Conservation (phyloP, 176 grass and related monocot species). For the Panicum miliaceum region DNA sequence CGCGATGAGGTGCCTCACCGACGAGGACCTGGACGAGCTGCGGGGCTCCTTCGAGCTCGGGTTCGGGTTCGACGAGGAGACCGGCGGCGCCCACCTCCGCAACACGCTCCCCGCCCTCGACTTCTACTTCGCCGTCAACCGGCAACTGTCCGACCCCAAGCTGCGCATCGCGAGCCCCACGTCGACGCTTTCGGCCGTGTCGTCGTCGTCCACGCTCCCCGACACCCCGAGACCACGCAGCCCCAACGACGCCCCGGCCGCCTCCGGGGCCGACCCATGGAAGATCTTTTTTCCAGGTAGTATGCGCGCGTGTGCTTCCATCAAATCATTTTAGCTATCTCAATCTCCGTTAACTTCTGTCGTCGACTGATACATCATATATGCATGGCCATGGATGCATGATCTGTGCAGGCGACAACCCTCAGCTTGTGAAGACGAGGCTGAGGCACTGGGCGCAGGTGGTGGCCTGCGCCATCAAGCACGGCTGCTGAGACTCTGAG, state of each 20-base stretch:
- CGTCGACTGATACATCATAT: neutral
- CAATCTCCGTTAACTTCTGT: neutral
- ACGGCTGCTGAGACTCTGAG: neutral
- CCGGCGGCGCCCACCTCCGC: conserved; percentile 35
- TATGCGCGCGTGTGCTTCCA: neutral
- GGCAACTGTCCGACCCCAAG: conserved; percentile 47
- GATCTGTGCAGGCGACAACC: conserved; percentile 37
- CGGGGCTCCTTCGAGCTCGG: conserved; percentile 55
- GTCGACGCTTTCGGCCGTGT: conserved; percentile 30
- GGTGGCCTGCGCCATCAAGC: conserved; percentile 50
- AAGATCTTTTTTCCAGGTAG: conserved; percentile 43
- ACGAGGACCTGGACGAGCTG: conserved; percentile 58
- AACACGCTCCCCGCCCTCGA: conserved; percentile 55
- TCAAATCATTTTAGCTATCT: neutral
- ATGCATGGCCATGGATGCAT: neutral
- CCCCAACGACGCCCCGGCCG: conserved; percentile 3
- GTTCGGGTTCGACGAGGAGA: conserved; percentile 56
- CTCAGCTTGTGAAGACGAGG: conserved; percentile 48
- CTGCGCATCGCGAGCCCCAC: conserved; percentile 31
- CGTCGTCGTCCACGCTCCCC: conserved; percentile 38
- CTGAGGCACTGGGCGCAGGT: conserved; percentile 54
- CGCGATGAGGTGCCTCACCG: conserved; percentile 38
- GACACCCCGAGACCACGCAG: conserved; percentile 26
- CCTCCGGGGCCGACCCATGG: conserved; percentile 28
- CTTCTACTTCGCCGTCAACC: conserved; percentile 56